These are phyloP conservation scores for Chaetomidium leptoderma DNA, from an alignment of 495 filamentous ascomycete genomes.

Conservation along the genomic window DNA sequence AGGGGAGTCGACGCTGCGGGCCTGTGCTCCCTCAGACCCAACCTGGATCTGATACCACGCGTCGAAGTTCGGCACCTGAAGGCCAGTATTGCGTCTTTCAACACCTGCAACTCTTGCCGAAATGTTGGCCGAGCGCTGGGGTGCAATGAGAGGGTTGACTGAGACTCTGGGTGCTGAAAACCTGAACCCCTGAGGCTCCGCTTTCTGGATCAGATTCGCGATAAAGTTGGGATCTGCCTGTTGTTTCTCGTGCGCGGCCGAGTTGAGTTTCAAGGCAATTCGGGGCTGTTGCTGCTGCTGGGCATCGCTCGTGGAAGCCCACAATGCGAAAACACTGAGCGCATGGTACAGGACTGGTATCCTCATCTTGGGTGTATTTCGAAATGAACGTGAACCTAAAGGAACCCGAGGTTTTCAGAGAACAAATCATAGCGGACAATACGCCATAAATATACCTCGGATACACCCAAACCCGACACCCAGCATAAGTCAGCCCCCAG, in stretches of 20 bases:
- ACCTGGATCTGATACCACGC: conserved; percentile 11
- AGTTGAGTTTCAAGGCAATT: conserved; percentile 11
- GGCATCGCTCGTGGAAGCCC: neutral
- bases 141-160: neutral
- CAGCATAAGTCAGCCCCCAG: neutral
- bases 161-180: neutral
- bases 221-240: conserved; percentile 6
- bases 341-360: neutral
- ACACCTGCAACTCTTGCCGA: neutral
- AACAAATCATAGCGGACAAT: too few relatives aligned
- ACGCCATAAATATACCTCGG: too few relatives aligned
- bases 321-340: neutral
- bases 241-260: conserved; percentile 3
- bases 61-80: conserved; percentile 8
- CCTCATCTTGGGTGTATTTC: conserved; percentile 1
- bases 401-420: too few relatives aligned
- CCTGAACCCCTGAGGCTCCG: neutral
- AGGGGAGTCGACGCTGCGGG: neutral
- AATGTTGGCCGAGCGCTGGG: neutral
- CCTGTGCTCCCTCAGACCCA: neutral
- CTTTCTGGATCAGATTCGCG: neutral
- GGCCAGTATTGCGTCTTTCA: neutral
- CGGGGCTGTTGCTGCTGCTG: conserved; percentile 4
- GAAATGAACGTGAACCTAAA: too few relatives aligned
- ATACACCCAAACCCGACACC: too few relatives aligned